phyloP scores from a whole-genome alignment of 2,329 filamentous ascomycete species.

The Fusarium austroafricanum region DNA sequence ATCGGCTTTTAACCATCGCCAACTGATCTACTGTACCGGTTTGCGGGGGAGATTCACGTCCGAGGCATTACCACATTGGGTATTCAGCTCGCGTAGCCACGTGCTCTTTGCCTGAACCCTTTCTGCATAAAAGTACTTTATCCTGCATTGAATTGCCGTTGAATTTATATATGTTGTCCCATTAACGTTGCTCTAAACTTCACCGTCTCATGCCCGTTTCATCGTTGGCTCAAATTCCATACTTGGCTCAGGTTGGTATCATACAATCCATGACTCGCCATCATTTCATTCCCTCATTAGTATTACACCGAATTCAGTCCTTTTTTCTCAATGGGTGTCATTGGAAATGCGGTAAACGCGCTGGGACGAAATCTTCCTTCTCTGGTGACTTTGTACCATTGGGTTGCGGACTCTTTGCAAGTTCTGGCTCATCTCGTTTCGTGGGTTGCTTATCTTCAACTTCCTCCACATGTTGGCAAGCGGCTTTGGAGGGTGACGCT shows the following conservation, averaged over 20 bases:
- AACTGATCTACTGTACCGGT: conserved; percentile 37
- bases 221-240: conserved; percentile 4
- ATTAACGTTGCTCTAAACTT: too few species aligned
- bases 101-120: conserved; percentile 3
- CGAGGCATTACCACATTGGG: conserved; percentile 52
- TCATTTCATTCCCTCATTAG: conserved; percentile 23
- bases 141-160: background rate
- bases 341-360: conserved; percentile 67
- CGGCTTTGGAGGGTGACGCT: conserved; percentile 22
- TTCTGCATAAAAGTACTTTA: background rate
- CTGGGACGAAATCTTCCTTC: conserved; percentile 63
- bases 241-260: conserved; percentile 43
- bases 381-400: conserved; percentile 21
- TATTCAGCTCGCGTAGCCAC: conserved; percentile 43
- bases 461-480: conserved; percentile 25
- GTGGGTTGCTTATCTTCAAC: background rate
- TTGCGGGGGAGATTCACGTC: conserved; percentile 47
- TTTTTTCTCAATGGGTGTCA: conserved; percentile 44
- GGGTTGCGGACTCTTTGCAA: conserved; percentile 39
- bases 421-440: conserved; percentile 22
- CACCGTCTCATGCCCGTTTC: too few species aligned
- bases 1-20: conserved; percentile 24
- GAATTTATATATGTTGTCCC: conserved; percentile 2
- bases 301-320: conserved; percentile 29
- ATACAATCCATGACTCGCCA: conserved; percentile 32